Evolutionary conservation across 768 basidiomycete genomes (phyloP).

Genomic region (Krasilnikovozyma curviuscula): DNA sequence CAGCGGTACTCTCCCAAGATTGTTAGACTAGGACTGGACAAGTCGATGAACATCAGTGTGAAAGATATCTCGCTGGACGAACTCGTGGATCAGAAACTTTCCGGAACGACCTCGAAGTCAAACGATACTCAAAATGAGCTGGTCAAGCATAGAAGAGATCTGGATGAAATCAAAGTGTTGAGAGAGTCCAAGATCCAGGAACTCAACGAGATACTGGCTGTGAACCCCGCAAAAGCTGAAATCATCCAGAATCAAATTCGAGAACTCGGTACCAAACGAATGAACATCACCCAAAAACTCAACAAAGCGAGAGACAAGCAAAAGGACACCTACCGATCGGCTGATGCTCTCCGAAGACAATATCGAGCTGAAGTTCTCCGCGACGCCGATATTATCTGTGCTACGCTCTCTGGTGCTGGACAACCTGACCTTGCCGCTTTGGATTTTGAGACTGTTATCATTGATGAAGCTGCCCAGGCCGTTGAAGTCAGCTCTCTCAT

Average conservation of each 20-base stretch:
- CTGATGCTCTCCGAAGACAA: conserved; percentile 61
- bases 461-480: conserved; percentile 95
- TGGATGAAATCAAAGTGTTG: conserved; percentile 46
- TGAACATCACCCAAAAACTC: conserved; percentile 44
- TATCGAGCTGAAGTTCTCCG: conserved; percentile 54
- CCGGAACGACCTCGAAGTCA: conserved; percentile 21
- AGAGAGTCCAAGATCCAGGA: conserved; percentile 37
- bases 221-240: conserved; percentile 30
- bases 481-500: conserved; percentile 89
- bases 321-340: conserved; percentile 55
- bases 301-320: conserved; percentile 66
- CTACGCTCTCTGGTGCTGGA: conserved; percentile 80
- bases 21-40: conserved; percentile 70
- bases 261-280: conserved; percentile 44
- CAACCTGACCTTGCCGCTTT: conserved; percentile 44
- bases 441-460: conserved; percentile 87
- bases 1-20: conserved; percentile 46
- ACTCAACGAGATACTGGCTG: too few species aligned
- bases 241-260: conserved; percentile 54
- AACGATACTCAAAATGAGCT: conserved; percentile 40
- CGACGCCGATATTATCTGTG: conserved; percentile 83
- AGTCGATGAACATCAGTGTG: conserved; percentile 53
- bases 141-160: conserved; percentile 39
- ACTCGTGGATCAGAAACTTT: conserved; percentile 56
- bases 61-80: conserved; percentile 72